Evolutionary conservation across 176 grass and related monocot species (phyloP).

Genomic region (Elymus sibiricus): DNA sequence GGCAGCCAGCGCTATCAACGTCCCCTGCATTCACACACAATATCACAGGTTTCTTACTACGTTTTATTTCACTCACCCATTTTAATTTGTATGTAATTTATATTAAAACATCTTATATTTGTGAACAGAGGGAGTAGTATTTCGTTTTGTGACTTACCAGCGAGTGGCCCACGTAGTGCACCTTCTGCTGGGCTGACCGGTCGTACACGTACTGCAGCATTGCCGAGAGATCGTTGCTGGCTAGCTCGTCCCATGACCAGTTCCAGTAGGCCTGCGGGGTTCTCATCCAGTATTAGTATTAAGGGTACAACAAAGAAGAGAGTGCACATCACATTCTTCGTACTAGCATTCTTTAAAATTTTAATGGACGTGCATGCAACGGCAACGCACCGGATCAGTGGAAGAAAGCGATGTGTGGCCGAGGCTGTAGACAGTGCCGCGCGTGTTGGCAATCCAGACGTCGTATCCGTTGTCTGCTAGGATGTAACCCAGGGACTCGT

Average conservation of each 20-base stretch:
- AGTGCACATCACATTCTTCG: too few relatives aligned
- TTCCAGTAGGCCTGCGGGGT: conserved; percentile 43
- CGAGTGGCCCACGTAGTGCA: conserved; percentile 52
- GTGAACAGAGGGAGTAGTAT: too few relatives aligned
- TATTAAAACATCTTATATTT: too few relatives aligned
- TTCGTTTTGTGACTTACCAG: conserved; percentile 22
- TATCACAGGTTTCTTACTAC: too few relatives aligned
- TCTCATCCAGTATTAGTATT: neutral
- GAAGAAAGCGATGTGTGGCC: conserved; percentile 44
- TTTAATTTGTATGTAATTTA: too few relatives aligned
- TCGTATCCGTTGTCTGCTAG: conserved; percentile 54
- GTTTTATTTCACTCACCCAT: too few relatives aligned
- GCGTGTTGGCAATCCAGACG: conserved; percentile 59
- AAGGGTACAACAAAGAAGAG: too few relatives aligned
- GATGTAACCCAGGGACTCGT: conserved; percentile 53
- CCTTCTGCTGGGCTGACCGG: conserved; percentile 20
- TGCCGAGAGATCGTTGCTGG: conserved; percentile 38
- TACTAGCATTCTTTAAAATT: too few relatives aligned
- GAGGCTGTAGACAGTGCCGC: conserved; percentile 50
- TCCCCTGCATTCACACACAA: conserved; percentile 1
- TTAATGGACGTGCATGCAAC: too few relatives aligned
- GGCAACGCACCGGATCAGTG: conserved; percentile 1
- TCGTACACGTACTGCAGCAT: conserved; percentile 38
- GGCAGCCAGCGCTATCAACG: conserved; percentile 46
- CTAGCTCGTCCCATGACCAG: conserved; percentile 69